A percentile compares a stretch with the other conserved stretches of the same genome.
Conservation (phyloP, 2,329 filamentous ascomycete genomes). For the Parastagonospora nodorum region DNA sequence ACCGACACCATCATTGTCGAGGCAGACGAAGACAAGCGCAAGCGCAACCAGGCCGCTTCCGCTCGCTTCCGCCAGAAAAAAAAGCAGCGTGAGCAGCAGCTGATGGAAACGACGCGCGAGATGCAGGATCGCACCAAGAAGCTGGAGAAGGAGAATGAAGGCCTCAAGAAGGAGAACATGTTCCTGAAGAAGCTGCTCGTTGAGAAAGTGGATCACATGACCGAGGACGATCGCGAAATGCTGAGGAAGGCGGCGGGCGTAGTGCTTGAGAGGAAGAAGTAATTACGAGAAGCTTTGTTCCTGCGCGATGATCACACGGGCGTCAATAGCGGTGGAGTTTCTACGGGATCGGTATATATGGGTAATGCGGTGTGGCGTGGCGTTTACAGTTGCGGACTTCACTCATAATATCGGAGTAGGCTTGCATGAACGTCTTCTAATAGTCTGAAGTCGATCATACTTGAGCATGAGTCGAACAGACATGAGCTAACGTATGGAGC, state of each 20-base stretch:
- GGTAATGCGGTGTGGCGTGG: not conserved
- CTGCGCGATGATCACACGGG: not conserved
- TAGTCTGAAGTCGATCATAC: too few relatives aligned
- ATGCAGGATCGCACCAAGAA: slow-evolving; percentile 77
- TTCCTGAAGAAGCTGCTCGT: slow-evolving; percentile 43
- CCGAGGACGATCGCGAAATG: slow-evolving; percentile 36
- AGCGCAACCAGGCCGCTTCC: slow-evolving; percentile 85
- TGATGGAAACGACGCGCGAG: slow-evolving; percentile 63
- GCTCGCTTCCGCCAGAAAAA: slow-evolving; percentile 93
- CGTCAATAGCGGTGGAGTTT: not conserved
- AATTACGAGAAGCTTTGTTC: not conserved
- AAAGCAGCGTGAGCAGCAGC: slow-evolving; percentile 89
- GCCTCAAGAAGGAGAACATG: slow-evolving; percentile 50
- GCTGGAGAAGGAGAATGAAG: slow-evolving; percentile 62
- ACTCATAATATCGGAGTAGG: too few relatives aligned
- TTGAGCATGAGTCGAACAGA: too few relatives aligned
- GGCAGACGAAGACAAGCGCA: slow-evolving; percentile 88
- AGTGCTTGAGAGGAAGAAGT: slow-evolving; percentile 4
- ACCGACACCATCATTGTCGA: slow-evolving; percentile 33
- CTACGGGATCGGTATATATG: not conserved
- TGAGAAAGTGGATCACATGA: slow-evolving; percentile 49
- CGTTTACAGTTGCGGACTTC: not conserved
- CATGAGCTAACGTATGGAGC: too few relatives aligned
- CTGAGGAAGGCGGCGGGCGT: slow-evolving; percentile 32
- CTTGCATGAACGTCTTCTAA: too few relatives aligned